Evolutionary conservation across 1,284 basidiomycete species (phyloP), one percentile per base, ranked within the genome.

Genomic region (Filobasidium uniguttulatum): DNA sequence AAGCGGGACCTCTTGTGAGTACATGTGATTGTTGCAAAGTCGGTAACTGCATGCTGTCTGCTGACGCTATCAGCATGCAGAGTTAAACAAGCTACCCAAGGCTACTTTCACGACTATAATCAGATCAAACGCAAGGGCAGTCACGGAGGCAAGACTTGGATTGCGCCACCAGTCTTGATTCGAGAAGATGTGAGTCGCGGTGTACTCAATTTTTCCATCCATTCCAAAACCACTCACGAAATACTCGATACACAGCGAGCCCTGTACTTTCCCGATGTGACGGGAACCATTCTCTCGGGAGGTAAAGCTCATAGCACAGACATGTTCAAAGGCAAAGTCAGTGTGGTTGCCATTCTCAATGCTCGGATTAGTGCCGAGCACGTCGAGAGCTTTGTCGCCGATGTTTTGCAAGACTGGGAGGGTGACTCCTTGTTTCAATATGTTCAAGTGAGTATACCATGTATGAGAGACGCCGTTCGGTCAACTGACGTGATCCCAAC

Each of bases 71-170:
- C 54, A n/a, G 34, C 3, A 19, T 12, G 4, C 58, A 93, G 87
- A 55, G 78, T 94, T 49, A 83, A 86, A 60, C 81, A 91, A 69
- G 85, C 82, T 0, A 78, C 79, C 14, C 83, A 82, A 60, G 89
- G 90, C 0, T 94, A 97, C 67, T 97, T 90, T 61, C 77, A 85
- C 57, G 93, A 97, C 63, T 75, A 85, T 51, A 86, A 88, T 61
- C 79, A 81, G 58, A 82, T 87, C 15, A 73, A 82, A 47, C 77
- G 77, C 33, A 60, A 58, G 15, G 60, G 60, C 22, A 49, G 44
- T 35, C 78, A 88, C 59, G 90, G 89, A 7, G 93, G 93, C 19
- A 98, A 98, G 72, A 84, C 85, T 9, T 98, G 89, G 90, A 78
- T 91, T 49, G 89, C 87, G 12, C 91, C 91, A 0, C 79, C 76